These are phyloP conservation scores for Mrakia hoshinonis DNA, from an alignment of 768 basidiomycete species.

Conservation along the genomic window DNA sequence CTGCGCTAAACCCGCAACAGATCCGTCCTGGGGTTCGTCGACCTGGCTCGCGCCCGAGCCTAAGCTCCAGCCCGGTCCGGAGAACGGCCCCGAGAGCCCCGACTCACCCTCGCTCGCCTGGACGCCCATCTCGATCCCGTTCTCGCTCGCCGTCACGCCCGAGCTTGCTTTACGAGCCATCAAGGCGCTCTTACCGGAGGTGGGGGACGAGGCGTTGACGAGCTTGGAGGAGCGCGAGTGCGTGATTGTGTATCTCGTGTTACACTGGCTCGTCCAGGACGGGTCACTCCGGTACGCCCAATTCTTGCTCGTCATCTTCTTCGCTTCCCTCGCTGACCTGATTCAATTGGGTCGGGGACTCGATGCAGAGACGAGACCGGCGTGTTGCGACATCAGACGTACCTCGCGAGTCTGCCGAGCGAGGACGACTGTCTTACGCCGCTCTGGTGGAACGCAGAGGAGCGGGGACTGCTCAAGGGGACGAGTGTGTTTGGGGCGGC, in stretches of 20 bases:
- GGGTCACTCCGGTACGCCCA: too few relatives aligned
- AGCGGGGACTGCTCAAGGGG: slow-evolving; percentile 61
- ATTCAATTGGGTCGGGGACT: not conserved
- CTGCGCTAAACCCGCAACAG: too few relatives aligned
- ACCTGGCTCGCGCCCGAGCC: too few relatives aligned
- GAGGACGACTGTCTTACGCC: slow-evolving; percentile 57
- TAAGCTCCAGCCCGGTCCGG: too few relatives aligned
- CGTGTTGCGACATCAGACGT: slow-evolving; percentile 46
- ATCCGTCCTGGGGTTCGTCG: too few relatives aligned
- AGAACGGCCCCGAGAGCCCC: too few relatives aligned
- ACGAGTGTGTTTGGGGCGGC: slow-evolving; percentile 76
- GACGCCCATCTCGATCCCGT: slow-evolving; percentile 39
- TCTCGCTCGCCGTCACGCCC: slow-evolving; percentile 39
- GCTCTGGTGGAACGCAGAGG: slow-evolving; percentile 57
- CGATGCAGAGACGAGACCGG: not conserved
- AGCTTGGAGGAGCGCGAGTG: slow-evolving; percentile 32
- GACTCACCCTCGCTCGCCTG: too few relatives aligned
- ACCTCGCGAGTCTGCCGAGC: slow-evolving; percentile 60
- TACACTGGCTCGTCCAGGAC: slow-evolving; percentile 34
- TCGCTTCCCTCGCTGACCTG: too few relatives aligned
- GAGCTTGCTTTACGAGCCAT: slow-evolving; percentile 32
- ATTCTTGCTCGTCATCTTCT: too few relatives aligned
- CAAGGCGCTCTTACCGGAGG: slow-evolving; percentile 20
- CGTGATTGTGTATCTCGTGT: slow-evolving; percentile 36
- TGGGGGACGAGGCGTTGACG: slow-evolving; percentile 22